Conservation (phyloP, 192 early-diverging fungal species). For the Dimargaris cristalligena region DNA sequence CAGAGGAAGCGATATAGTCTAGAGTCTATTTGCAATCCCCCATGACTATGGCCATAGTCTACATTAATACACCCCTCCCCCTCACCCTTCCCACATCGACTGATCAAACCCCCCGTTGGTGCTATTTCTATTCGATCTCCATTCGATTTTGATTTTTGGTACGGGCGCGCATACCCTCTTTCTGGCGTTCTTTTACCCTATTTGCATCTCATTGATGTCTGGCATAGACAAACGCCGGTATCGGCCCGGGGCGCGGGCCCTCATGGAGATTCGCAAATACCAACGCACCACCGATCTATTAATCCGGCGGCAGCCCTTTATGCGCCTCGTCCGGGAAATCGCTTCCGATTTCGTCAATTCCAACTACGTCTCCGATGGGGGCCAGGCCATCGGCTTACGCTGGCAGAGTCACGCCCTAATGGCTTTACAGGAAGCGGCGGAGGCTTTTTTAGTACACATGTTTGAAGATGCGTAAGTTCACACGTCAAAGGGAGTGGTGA, state of each 20-base stretch:
- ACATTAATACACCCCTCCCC: too few relatives aligned
- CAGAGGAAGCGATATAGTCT: too few relatives aligned
- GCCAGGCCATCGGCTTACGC: slow-evolving; percentile 25
- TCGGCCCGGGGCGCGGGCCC: slow-evolving; percentile 59
- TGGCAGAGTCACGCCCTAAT: slow-evolving; percentile 64
- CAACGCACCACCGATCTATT: slow-evolving; percentile 69
- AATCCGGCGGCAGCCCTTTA: slow-evolving; percentile 74
- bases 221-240: slow-evolving; percentile 27
- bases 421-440: slow-evolving; percentile 66
- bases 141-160: too few relatives aligned
- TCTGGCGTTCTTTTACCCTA: too few relatives aligned
- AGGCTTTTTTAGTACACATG: slow-evolving; percentile 66
- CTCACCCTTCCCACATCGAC: too few relatives aligned
- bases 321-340: slow-evolving; percentile 58
- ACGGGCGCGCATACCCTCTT: too few relatives aligned
- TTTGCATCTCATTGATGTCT: too few relatives aligned
- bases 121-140: too few relatives aligned
- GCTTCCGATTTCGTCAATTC: slow-evolving; percentile 29
- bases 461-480: slow-evolving; percentile 71
- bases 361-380: slow-evolving; percentile 21
- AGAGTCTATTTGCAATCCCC: too few relatives aligned
- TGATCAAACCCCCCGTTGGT: too few relatives aligned
- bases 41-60: too few relatives aligned
- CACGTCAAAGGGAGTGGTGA: too few relatives aligned
- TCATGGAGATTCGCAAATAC: slow-evolving; percentile 70